A percentile compares a stretch with the other conserved stretches of the same genome.
These are phyloP conservation scores for Fraxinus xanthoxyloides DNA, from an alignment of 305 asterid species.

Conservation along the genomic window DNA sequence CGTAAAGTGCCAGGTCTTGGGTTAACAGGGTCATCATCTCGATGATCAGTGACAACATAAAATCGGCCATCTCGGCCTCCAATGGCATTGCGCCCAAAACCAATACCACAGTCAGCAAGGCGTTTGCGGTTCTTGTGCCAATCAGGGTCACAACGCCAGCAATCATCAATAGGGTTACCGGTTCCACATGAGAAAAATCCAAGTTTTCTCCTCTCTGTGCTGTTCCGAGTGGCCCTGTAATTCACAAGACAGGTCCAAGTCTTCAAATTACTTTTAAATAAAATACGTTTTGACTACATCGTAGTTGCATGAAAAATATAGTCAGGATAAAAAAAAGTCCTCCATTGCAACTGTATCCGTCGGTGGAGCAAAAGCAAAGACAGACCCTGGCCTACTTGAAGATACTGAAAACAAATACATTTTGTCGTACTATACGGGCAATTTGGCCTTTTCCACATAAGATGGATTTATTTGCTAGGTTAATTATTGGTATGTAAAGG, in stretches of 20 bases:
- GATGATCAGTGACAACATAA: conserved; percentile 71
- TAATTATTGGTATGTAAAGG: neutral
- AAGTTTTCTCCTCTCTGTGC: conserved; percentile 78
- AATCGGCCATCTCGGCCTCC: conserved; percentile 86
- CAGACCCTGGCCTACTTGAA: neutral
- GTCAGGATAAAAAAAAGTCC: neutral
- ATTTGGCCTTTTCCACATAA: conserved; percentile 12
- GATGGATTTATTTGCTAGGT: conserved; percentile 2
- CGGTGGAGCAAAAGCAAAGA: conserved; percentile 32
- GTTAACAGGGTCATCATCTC: conserved; percentile 75
- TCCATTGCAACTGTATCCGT: conserved; percentile 12
- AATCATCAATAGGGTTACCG: conserved; percentile 87
- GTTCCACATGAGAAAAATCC: conserved; percentile 90
- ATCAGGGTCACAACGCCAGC: conserved; percentile 86
- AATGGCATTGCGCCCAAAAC: conserved; percentile 85
- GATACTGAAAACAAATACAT: conserved; percentile 5
- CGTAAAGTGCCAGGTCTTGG: conserved; percentile 85
- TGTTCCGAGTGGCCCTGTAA: conserved; percentile 65
- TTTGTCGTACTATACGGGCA: conserved; percentile 15
- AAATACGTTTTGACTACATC: neutral
- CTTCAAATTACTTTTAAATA: neutral
- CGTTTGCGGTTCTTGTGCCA: conserved; percentile 87
- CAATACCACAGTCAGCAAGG: conserved; percentile 85
- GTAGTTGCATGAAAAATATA: neutral
- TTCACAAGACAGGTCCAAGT: conserved; percentile 27